Percentiles rank a stretch among this genome's conserved stretches.
Evolutionary conservation across 192 early-diverging fungal genomes (phyloP).

Genomic region (Haplosporangium gracile): DNA sequence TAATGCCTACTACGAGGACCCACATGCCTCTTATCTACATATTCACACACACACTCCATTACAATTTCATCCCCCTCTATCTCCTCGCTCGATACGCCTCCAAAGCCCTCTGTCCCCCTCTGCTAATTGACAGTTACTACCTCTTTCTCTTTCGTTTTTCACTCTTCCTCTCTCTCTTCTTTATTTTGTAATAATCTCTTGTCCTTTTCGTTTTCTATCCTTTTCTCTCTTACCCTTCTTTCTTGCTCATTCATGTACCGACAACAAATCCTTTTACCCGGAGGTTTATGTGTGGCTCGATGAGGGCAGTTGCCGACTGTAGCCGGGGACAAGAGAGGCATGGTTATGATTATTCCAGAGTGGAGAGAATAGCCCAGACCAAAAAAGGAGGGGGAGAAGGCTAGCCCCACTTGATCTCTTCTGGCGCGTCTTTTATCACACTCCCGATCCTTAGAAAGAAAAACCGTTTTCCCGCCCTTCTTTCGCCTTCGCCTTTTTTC

Average conservation of each 20-base stretch:
- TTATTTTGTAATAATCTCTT: not conserved
- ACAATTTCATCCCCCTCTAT: not conserved
- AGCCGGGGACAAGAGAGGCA: not conserved
- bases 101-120: not conserved
- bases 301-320: not conserved
- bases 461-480: not conserved
- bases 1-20: not conserved
- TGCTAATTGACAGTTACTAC: not conserved
- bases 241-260: not conserved
- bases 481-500: not conserved
- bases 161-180: no score
- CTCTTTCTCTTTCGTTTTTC: no score
- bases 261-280: not conserved
- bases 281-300: not conserved
- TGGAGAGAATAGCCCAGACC: not conserved
- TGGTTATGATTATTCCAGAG: not conserved
- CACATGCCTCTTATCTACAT: not conserved
- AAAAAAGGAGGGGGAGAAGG: not conserved
- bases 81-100: no score
- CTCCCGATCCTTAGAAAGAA: not conserved
- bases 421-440: conserved; percentile 4
- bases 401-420: not conserved
- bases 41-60: not conserved
- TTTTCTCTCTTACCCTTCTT: not conserved
- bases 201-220: not conserved